phyloP scores from a whole-genome alignment of 2,329 filamentous ascomycete genomes.

The Scedosporium aurantiacum region DNA sequence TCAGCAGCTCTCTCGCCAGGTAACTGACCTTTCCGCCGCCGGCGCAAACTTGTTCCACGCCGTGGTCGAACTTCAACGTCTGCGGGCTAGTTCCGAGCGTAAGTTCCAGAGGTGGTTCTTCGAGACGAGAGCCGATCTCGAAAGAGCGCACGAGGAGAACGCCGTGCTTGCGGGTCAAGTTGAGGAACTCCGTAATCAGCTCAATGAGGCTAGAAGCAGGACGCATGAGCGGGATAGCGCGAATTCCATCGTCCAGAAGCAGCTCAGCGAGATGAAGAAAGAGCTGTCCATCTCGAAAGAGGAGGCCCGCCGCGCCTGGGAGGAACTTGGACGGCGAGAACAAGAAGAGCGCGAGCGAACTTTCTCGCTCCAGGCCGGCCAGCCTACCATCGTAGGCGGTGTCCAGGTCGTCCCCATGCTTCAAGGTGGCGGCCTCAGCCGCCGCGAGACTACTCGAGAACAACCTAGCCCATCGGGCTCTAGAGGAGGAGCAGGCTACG shows the following conservation, averaged over 20 bases:
- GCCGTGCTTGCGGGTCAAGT: constrained; percentile 68
- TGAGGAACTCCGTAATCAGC: constrained; percentile 60
- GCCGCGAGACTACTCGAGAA: constrained; percentile 34
- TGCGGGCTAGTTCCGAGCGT: constrained; percentile 88
- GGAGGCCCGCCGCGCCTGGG: constrained; percentile 90
- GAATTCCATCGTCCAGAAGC: constrained; percentile 52
- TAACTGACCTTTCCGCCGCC: constrained; percentile 92
- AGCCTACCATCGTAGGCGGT: constrained; percentile 80
- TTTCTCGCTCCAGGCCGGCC: constrained; percentile 72
- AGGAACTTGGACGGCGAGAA: constrained; percentile 85
- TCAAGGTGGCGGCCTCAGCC: constrained; percentile 49
- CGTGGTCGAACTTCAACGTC: constrained; percentile 86
- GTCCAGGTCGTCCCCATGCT: constrained; percentile 94
- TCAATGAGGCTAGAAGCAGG: constrained; percentile 54
- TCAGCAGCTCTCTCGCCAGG: constrained; percentile 82
- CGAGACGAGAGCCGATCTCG: constrained; percentile 80
- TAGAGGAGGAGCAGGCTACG: background rate
- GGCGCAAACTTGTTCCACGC: constrained; percentile 96
- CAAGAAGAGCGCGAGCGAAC: constrained; percentile 87
- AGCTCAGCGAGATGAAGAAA: constrained; percentile 81
- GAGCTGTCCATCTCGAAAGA: constrained; percentile 93
- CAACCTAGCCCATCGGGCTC: constrained; percentile 11
- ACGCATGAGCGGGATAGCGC: constrained; percentile 62
- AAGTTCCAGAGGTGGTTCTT: constrained; percentile 99
- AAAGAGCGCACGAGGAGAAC: constrained; percentile 71